Base-by-base conservation (phyloP, 495 filamentous ascomycete species). In the Peziza echinospora region DNA sequence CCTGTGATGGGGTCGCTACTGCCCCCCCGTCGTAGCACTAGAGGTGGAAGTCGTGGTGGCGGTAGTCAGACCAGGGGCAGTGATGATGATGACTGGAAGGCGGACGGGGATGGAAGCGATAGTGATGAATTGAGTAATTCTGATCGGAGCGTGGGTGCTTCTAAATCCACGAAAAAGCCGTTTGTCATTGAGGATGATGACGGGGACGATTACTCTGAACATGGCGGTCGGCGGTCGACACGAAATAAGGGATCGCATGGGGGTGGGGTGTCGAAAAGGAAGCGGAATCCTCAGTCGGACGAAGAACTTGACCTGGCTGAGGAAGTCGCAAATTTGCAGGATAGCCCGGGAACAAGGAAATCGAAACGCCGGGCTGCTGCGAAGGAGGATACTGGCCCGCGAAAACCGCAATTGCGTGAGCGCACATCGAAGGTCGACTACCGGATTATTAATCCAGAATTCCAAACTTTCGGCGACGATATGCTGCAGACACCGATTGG, bases 261-360 rank as follows among this genome's bases (percentile, higher is more conserved):
- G 42, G 28, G 41, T 17, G 54, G 52, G 13, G 52, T 55, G 3
- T 43, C 53, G 13, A 51, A 48, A 16, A 56, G 46, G 11, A 58
- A 58, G 39, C 47, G 54, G 28, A 48, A 53, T 16, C 13, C 49
- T 19, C 64, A 64, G 21, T 64, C 62, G 1, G 66, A 72, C 46
- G 73, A 78, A 45, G 84, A 77, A 30, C 77, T 78, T 41, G 83
- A 84, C 49, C 67, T 62, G 54, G 67, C 63, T 55, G 75, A 85
- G 28, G 89, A 94, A 60, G 67, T 93, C 8, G 77, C 75, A 16
- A 80, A 89, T 60, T 77, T 89, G 53, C 65, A 86, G 16, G 64
- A 78, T 64, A 69, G 23, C 71, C 68, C 40, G 69, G 73, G 9
- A 70, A 72, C 23, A 70, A 74, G 24, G 69, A 73, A 41, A 78